A percentile compares a stretch with the other conserved stretches of the same genome.
Conservation (phyloP, 2,329 filamentous ascomycete species). For the Aspergillus sp. region DNA sequence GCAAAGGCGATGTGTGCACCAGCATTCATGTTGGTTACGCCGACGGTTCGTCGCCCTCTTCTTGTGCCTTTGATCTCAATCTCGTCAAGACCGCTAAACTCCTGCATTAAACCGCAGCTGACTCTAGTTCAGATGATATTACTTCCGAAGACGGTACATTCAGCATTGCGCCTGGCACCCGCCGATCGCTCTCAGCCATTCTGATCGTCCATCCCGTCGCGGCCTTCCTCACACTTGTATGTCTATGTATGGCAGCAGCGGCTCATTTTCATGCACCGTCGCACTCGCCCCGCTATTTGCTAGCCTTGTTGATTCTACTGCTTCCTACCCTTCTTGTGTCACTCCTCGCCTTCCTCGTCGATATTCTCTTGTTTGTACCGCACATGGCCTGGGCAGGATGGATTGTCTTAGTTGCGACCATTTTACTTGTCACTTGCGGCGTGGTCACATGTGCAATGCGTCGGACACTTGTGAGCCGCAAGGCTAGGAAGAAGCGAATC, state of each 20-base stretch:
- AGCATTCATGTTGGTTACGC: constrained; percentile 81
- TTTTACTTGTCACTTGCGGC: constrained; percentile 77
- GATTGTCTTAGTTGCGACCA: constrained; percentile 84
- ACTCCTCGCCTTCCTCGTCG: constrained; percentile 85
- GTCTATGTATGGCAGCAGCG: constrained; percentile 74
- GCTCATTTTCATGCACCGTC: constrained; percentile 86
- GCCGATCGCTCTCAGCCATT: constrained; percentile 76
- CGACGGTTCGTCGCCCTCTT: constrained; percentile 62
- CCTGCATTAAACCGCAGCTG: constrained; percentile 4
- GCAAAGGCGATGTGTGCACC: constrained; percentile 67
- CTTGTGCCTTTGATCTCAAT: constrained; percentile 5
- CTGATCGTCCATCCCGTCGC: constrained; percentile 92
- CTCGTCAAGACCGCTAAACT: neutral
- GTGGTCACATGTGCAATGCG: constrained; percentile 95
- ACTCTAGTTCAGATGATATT: constrained; percentile 32
- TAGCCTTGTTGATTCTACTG: constrained; percentile 81
- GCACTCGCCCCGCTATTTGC: constrained; percentile 85
- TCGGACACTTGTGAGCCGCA: constrained; percentile 83
- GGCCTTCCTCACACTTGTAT: constrained; percentile 79
- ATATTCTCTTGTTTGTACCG: constrained; percentile 91
- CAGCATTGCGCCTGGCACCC: constrained; percentile 64
- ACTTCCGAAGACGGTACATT: constrained; percentile 54
- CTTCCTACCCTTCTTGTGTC: constrained; percentile 82
- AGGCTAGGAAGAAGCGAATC: constrained; percentile 89
- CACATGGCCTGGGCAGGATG: constrained; percentile 94